A percentile compares a stretch with the other conserved stretches of the same genome.
Evolutionary conservation across 2,329 filamentous ascomycete species (phyloP).

Genomic region (Drechslerella coelobrocha): DNA sequence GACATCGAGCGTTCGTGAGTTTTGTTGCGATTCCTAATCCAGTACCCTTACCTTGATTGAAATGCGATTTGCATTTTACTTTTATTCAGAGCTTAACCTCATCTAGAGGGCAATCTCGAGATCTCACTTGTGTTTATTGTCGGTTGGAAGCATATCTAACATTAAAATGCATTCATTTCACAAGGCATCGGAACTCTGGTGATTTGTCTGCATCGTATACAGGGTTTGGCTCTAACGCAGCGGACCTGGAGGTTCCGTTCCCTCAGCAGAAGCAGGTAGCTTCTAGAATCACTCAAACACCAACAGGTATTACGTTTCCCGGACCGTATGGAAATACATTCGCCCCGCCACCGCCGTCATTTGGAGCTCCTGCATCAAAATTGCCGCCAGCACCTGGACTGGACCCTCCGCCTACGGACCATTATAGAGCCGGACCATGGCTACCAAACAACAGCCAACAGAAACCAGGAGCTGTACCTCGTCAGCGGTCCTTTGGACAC

Average conservation of each 20-base stretch:
- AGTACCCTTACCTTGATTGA: neutral
- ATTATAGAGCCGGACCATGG: constrained; percentile 31
- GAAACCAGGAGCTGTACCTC: constrained; percentile 13
- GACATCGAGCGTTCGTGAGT: constrained; percentile 45
- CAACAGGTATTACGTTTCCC: constrained; percentile 11
- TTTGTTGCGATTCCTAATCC: constrained; percentile 16
- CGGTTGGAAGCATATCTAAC: constrained; percentile 29
- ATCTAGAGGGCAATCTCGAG: constrained; percentile 2
- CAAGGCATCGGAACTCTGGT: constrained; percentile 48
- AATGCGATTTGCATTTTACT: neutral
- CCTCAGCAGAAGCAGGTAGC: constrained; percentile 29
- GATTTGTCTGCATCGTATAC: constrained; percentile 48
- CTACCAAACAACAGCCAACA: constrained; percentile 4
- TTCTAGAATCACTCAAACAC: constrained; percentile 7
- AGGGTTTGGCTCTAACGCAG: constrained; percentile 44
- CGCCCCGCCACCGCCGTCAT: constrained; percentile 1
- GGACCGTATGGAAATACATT: constrained; percentile 30
- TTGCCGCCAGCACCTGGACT: constrained; percentile 18
- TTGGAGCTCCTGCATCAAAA: constrained; percentile 23
- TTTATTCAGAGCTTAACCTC: neutral
- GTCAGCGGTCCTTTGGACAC: constrained; percentile 30
- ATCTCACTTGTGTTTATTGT: neutral
- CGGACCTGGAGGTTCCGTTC: constrained; percentile 38
- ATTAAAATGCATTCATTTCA: constrained; percentile 15
- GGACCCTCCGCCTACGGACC: constrained; percentile 23